Base-by-base conservation (phyloP, 495 filamentous ascomycete species). In the Stereocaulon alpinum region DNA sequence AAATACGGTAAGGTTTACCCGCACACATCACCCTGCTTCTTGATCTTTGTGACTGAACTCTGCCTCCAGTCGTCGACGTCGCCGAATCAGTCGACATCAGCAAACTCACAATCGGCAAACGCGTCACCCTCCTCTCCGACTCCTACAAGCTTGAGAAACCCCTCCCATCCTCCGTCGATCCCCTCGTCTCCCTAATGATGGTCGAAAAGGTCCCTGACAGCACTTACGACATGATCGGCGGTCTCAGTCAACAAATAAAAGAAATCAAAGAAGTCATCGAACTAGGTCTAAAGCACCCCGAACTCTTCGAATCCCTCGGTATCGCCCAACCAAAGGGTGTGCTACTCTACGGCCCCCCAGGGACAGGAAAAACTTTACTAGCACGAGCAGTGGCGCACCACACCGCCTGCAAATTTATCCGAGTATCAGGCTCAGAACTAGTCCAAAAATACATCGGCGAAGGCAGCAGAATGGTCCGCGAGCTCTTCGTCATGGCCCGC, bases 191-290 rank as follows among this genome's bases (percentile, higher is more conserved):
- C n/a, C 89, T 99, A 67, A 99, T 99, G 93, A 97, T 99, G 94
- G 93, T 99, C 47, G 93, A 99, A 73, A 99, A 99, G 76, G 93
- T 99, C 29, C 93, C 93, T 30, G 93, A 99, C 76, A 95, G 90
- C 76, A 99, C 93, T 69, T 99, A 99, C 77, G 93, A 99, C 76
- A 99, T 99, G 93, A 99, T 99, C 67, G 93, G 93, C 72, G 93
- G 93, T 61, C 79, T 99, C 49, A 94, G 97, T 66, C 94, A 99
- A 70, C 93, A 99, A 69, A 97, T 99, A 76, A 97, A 99, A 78
- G 94, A 99, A 74, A 99, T 99, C 78, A 99, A 99, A 76, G 93
- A 99, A 72, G 93, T 99, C 56, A 97, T 99, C 71, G 93, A 99
- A 76, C 87, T 99, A 37, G 93, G 93, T 56, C 81, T 99, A 59